Evolutionary conservation across 2,329 filamentous ascomycete genomes (phyloP), one percentile per base, ranked within the genome.

Genomic region (Trichophyton schoenleinii): DNA sequence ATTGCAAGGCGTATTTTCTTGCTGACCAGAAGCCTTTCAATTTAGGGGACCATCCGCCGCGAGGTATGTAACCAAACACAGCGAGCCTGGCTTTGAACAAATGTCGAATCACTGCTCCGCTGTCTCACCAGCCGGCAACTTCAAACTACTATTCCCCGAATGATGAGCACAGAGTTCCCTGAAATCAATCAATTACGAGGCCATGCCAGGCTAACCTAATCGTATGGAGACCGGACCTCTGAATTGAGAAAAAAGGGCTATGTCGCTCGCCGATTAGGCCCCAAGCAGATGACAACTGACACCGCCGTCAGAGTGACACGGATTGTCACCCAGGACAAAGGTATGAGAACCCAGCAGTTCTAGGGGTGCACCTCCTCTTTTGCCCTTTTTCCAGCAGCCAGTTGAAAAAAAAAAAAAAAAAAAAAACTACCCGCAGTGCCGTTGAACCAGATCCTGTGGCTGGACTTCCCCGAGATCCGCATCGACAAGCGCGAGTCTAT

Each of bases 271-370:
- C 83, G 94, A 62, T 80, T 99, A 34, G 94, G 94, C 0, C 89
- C 92, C 6, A 87, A 91, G 68, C 94, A 99, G 75, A 96, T 99
- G 92, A 97, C 94, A 2, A 99, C 94, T 3, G 94, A 99, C 73
- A 99, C 94, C 20, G 94, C 94, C 3, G 94, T 96, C 58, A 83
- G 94, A 66, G 92, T 96, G 52, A 97, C 94, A 36, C 84, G 94
- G 66, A 87, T 95, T 67, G 88, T 97, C 4, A 85, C 91, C 9
- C 88, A 95, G 70, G 84, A 91, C 66, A 87, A 87, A 77, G 82
- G 91, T 95, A 75, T 66, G 82, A 53, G 11, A 38, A 38, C 2
- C 34, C 34, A 38, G 11, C 9, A 11, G 34, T 8, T 38, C 34
- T 11, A 38, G 8, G 9, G 25, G 9, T 22, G 2, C 9, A 3